phyloP scores from a whole-genome alignment of 805 yeast genomes.

The Schizosaccharomyces osmophilus region DNA sequence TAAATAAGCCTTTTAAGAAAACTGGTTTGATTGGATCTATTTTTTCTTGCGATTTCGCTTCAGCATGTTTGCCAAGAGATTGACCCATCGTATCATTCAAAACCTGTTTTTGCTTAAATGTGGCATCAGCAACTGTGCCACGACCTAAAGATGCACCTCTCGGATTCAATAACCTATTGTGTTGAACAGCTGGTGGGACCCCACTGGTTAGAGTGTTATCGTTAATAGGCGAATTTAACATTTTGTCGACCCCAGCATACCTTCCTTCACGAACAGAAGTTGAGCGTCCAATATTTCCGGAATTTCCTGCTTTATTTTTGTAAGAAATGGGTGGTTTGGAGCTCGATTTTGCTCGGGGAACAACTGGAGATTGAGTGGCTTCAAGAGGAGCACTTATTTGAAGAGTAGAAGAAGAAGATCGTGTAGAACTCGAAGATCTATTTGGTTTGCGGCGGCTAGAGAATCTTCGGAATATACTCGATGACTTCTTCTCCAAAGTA shows the following conservation, averaged over 20 bases:
- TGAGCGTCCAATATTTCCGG: neutral
- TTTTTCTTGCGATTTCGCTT: neutral
- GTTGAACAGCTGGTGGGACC: neutral
- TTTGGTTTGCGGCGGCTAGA: neutral
- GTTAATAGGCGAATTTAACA: neutral
- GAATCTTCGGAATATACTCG: neutral
- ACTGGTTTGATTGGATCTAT: conserved; percentile 80
- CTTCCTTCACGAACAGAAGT: neutral
- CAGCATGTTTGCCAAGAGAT: neutral
- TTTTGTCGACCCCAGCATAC: neutral
- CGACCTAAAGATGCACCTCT: neutral
- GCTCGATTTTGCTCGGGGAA: neutral
- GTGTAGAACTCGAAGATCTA: neutral
- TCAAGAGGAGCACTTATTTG: neutral
- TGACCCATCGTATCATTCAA: neutral
- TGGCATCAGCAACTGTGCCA: neutral
- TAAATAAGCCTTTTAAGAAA: conserved; percentile 76
- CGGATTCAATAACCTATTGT: neutral
- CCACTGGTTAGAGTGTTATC: neutral
- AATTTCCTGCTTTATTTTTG: neutral
- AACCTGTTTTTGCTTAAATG: neutral
- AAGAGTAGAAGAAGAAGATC: neutral
- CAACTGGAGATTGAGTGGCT: neutral
- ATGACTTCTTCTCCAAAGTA: neutral
- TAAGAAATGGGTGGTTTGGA: neutral